Conservation (phyloP, 331 rosid genomes). For the Rosa hybrid region DNA sequence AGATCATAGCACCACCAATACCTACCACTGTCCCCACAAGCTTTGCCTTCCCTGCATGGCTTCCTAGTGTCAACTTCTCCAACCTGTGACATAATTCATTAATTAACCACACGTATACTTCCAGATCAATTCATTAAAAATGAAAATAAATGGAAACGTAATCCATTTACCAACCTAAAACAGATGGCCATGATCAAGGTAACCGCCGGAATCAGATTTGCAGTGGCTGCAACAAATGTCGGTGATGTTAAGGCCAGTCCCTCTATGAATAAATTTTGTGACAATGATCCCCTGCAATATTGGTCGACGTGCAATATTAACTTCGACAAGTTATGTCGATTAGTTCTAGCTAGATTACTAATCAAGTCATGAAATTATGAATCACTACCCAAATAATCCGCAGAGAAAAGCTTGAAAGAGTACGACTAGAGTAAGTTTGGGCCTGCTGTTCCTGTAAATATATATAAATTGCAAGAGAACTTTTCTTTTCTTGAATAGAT, state of each 20-base stretch:
- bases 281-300: slow-evolving; percentile 53
- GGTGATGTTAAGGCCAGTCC: slow-evolving; percentile 60
- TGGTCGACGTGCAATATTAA: not conserved
- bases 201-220: slow-evolving; percentile 60
- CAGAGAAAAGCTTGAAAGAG: slow-evolving; percentile 60
- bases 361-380: not conserved
- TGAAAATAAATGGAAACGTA: not conserved
- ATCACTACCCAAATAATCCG: slow-evolving; percentile 54
- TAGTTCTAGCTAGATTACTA: not conserved
- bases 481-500: too few relatives aligned
- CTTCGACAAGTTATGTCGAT: too few relatives aligned
- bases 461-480: too few relatives aligned
- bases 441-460: slow-evolving; percentile 48
- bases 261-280: slow-evolving; percentile 53
- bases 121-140: not conserved
- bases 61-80: slow-evolving; percentile 45
- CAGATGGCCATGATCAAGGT: slow-evolving; percentile 55
- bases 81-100: slow-evolving; percentile 25
- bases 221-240: slow-evolving; percentile 53
- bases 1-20: slow-evolving; percentile 71
- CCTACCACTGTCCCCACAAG: slow-evolving; percentile 58
- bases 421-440: slow-evolving; percentile 51
- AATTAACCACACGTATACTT: not conserved
- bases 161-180: slow-evolving; percentile 34
- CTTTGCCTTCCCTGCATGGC: slow-evolving; percentile 53